Base-by-base conservation (phyloP, 2,329 filamentous ascomycete species). In the Endothia cerciana region DNA sequence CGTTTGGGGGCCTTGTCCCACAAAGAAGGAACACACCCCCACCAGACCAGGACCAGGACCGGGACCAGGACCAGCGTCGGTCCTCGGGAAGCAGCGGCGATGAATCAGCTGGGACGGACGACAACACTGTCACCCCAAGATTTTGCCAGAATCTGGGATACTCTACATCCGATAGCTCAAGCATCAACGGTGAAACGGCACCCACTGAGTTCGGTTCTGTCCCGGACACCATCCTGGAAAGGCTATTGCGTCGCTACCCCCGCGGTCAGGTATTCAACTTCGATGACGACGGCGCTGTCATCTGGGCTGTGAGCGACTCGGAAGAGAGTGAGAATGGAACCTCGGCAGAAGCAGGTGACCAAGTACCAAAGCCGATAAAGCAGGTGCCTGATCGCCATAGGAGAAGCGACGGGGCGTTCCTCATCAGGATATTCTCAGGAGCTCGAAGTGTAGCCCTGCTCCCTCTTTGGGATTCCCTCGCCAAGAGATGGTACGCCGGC, bases 361-460 rank as follows among this genome's bases (percentile, higher is more conserved):
- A 19, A 13, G 17, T 11, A 10, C 40, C 30, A n/a, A 40, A 28
- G 6, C 60, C 38, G 6, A 8, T 8, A 10, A 55, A 10, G 40
- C 19, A 33, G 19, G 5, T 10, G 2, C 33, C n/a, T 15, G 15
- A 19, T 5, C 36, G 36, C 1, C 60, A 49, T 17, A 40, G 60
- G 30, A 53, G 28, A 43, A 62, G 49, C 8, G 60, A 62, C 17
- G 60, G 47, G 2, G 36, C 47, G 10, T 13, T 56, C 10, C 49
- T 62, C 11, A 62, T 56, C 28, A 30, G 49, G 36, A 45, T 62
- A 36, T 79, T 85, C 7, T 78, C 81, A 0, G 76, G 75, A 0
- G 81, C 82, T 0, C 74, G 81, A 4, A 83, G 80, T 28, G 73
- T 85, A 0, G 79, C 79, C 0, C 78, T 84, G 49, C 74, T 84